These are phyloP conservation scores for Populus tremula DNA, from an alignment of 345 rosid species.

Conservation along the genomic window DNA sequence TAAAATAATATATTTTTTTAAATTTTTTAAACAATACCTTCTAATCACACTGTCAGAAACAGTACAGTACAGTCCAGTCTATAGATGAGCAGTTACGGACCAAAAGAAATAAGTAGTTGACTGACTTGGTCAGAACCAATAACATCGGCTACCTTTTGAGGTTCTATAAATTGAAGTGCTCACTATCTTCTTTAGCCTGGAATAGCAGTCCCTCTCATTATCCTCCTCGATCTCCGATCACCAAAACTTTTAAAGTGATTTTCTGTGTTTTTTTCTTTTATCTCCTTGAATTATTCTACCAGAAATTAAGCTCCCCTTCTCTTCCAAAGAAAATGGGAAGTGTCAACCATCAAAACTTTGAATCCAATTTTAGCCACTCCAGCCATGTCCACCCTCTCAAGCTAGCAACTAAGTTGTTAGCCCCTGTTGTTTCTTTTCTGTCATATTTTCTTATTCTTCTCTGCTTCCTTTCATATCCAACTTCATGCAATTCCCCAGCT, in stretches of 20 bases:
- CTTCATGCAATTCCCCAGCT: constrained; percentile 17
- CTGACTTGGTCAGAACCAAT: neutral
- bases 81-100: neutral
- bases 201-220: too few relatives aligned
- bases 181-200: neutral
- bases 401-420: constrained; percentile 29
- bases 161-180: neutral
- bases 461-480: constrained; percentile 18
- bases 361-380: neutral
- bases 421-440: constrained; percentile 38
- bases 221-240: too few relatives aligned
- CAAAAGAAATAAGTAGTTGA: neutral
- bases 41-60: too few relatives aligned
- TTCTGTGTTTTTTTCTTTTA: too few relatives aligned
- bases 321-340: constrained; percentile 20
- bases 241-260: neutral
- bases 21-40: too few relatives aligned
- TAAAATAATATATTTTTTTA: too few relatives aligned
- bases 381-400: neutral
- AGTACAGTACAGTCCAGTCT: too few relatives aligned
- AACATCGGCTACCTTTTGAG: neutral
- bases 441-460: constrained; percentile 36
- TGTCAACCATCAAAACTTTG: neutral
- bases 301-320: neutral
- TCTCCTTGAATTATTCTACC: neutral